Percentiles rank a stretch among this genome's conserved stretches.
Evolutionary conservation across 2,329 filamentous ascomycete genomes (phyloP).

Genomic region (Macrophomina phaseolina): DNA sequence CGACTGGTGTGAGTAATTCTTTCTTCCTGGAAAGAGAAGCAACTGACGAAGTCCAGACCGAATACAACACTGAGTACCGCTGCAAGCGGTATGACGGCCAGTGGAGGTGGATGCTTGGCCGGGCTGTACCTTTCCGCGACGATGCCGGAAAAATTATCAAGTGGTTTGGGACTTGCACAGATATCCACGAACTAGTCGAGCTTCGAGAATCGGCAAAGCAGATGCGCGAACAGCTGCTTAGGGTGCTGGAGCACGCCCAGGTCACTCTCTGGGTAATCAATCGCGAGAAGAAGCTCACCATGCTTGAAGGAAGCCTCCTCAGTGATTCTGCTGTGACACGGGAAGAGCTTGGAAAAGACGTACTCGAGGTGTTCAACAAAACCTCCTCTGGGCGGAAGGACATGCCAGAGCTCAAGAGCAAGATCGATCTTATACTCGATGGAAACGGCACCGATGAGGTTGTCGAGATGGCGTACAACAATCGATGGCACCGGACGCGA

Average conservation of each 20-base stretch:
- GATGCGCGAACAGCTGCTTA: constrained; percentile 72
- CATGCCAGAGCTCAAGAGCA: constrained; percentile 55
- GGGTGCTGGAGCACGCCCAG: constrained; percentile 75
- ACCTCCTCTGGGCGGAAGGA: constrained; percentile 35
- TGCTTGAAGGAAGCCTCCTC: constrained; percentile 71
- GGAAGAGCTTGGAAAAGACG: constrained; percentile 61
- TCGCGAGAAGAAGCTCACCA: constrained; percentile 63
- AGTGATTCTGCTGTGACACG: constrained; percentile 43
- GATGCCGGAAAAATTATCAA: constrained; percentile 73
- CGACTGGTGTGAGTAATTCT: constrained; percentile 57
- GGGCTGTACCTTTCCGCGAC: constrained; percentile 71
- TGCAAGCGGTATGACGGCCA: constrained; percentile 69
- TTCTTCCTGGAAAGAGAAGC: not conserved
- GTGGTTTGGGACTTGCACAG: constrained; percentile 82
- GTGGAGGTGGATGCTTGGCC: constrained; percentile 80
- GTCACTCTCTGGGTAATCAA: constrained; percentile 80
- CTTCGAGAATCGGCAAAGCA: constrained; percentile 69
- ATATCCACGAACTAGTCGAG: constrained; percentile 76
- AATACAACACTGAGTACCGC: constrained; percentile 74
- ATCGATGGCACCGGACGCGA: constrained; percentile 73
- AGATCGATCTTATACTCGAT: constrained; percentile 69
- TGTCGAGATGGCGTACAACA: constrained; percentile 65
- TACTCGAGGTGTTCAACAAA: constrained; percentile 66
- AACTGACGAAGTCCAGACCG: constrained; percentile 46
- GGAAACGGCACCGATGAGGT: constrained; percentile 66